Evolutionary conservation across 2,329 filamentous ascomycete species (phyloP), one percentile per base, ranked within the genome.

Genomic region (Xylaria multiplex): DNA sequence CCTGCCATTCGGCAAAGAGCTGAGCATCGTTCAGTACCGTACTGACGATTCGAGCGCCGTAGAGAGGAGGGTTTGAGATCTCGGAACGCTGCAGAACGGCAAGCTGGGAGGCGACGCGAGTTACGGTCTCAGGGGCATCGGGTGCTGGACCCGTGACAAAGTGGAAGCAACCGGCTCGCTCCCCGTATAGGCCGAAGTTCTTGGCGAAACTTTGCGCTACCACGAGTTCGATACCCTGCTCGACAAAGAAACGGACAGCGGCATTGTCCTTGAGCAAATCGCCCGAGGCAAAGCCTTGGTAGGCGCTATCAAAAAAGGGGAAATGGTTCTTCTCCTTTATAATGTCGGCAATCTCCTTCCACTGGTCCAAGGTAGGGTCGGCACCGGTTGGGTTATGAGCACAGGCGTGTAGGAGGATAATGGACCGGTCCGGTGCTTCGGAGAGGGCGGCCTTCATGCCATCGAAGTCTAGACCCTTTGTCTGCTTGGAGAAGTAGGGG

Each of bases 381-480:
- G 99, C 94, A 65, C 96, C 96, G 1, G 96, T 99, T 42, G 96
- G 96, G 84, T 99, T 99, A 85, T 99, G 96, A 43, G 96, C 96
- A 79, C 96, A 99, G 69, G 93, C 92, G 82, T 98, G 96, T 45
- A 98, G 88, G 50, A 98, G 86, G 79, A 99, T 90, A 79, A 99
- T 89, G 77, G 92, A 95, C 73, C 89, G 89, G 59, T 91, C 85
- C 2, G 93, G 90, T 7, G 95, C 94, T 40, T 84, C 82, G 67
- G 87, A 80, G 58, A 98, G 83, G 40, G 91, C 81, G 55, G 82
- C 79, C 78, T 93, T 88, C 91, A 98, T 94, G 81, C 93, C 95
- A 66, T 91, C 89, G 76, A 97, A 94, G 81, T 98, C 93, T 59
- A 99, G 90, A 56, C 93, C 94, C 79, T 93, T 94, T 71, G 94